A percentile compares a stretch with the other conserved stretches of the same genome.
Evolutionary conservation across 2,329 filamentous ascomycete species (phyloP).

Genomic region (Alternaria brassicicola): DNA sequence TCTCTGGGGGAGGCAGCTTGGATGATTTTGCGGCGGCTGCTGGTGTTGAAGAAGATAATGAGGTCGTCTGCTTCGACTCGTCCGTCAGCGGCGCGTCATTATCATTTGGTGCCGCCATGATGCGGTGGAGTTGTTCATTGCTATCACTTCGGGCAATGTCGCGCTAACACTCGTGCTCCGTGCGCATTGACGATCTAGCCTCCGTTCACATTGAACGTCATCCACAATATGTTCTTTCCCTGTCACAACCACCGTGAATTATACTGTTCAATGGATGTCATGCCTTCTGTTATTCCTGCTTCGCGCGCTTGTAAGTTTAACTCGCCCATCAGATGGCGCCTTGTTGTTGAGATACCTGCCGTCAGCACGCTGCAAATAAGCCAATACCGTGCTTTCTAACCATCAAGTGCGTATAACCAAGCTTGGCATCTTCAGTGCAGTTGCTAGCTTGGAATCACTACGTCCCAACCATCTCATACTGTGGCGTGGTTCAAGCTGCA

Average conservation of each 20-base stretch:
- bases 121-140: slow-evolving; percentile 26
- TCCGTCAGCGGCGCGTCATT: slow-evolving; percentile 30
- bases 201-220: neutral
- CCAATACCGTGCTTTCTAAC: neutral
- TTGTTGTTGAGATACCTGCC: too few relatives aligned
- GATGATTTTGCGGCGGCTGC: slow-evolving; percentile 7
- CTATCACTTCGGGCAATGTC: slow-evolving; percentile 20
- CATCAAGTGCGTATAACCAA: neutral
- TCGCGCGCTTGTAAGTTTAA: too few relatives aligned
- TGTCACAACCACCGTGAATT: too few relatives aligned
- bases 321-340: too few relatives aligned
- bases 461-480: too few relatives aligned
- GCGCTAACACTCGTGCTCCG: slow-evolving; percentile 12
- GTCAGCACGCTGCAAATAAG: too few relatives aligned
- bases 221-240: neutral
- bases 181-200: slow-evolving; percentile 8
- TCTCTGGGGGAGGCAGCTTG: slow-evolving; percentile 74
- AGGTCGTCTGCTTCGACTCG: slow-evolving; percentile 6
- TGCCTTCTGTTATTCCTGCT: too few relatives aligned
- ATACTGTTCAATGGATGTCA: too few relatives aligned
- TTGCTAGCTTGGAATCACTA: neutral
- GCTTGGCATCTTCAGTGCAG: neutral
- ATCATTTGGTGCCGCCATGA: slow-evolving; percentile 34
- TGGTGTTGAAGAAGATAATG: neutral
- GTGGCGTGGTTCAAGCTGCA: too few relatives aligned